A percentile compares a stretch with the other conserved stretches of the same genome.
Conservation (phyloP, 352 stramenopile genomes). For the Pythium rhizo-oryzae region DNA sequence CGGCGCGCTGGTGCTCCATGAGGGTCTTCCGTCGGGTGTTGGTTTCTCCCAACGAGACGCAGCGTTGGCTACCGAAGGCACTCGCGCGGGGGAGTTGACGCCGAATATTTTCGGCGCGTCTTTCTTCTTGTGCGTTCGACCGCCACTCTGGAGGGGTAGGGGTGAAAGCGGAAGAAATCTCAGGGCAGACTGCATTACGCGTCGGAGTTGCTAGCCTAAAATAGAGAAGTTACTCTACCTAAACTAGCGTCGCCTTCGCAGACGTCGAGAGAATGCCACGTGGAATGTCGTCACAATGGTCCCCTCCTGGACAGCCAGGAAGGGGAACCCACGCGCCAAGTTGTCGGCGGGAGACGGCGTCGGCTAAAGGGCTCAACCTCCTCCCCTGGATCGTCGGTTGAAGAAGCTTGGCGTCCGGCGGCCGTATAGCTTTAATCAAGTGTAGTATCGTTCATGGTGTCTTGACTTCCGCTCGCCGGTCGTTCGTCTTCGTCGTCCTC, state of each 20-base stretch:
- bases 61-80: neutral
- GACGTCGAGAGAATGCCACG: too few species aligned
- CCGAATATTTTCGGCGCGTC: neutral
- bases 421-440: neutral
- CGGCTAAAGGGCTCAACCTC: neutral
- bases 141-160: neutral
- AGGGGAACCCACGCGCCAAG: neutral
- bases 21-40: neutral
- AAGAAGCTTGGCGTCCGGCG: neutral
- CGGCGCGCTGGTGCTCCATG: conserved; percentile 17
- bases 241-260: too few species aligned
- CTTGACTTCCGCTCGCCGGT: neutral
- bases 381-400: neutral
- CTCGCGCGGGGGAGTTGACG: neutral
- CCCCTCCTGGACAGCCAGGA: neutral
- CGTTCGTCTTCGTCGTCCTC: neutral
- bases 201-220: too few species aligned
- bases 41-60: neutral
- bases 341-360: neutral
- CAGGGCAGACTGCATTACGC: too few species aligned
- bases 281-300: neutral
- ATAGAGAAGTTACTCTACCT: too few species aligned
- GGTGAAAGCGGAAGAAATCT: neutral
- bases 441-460: neutral
- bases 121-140: neutral